Evolutionary conservation across 2,329 filamentous ascomycete species (phyloP), one percentile per base, ranked within the genome.

Genomic region (Hymenoscyphus repandus): DNA sequence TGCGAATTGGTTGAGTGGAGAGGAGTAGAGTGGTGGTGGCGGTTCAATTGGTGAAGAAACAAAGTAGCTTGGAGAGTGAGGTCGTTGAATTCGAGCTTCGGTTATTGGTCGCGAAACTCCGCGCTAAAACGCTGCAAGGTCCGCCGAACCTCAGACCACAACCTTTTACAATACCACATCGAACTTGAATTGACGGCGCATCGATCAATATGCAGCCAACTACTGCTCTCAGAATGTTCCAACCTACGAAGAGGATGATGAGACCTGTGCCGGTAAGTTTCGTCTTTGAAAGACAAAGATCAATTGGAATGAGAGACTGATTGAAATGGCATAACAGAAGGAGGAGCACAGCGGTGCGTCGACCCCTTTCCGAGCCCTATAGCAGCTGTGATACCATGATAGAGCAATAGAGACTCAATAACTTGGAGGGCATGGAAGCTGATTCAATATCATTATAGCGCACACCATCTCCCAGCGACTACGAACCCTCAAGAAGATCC

Each of bases 401-500:
- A 27, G 22, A 27, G 4, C 22, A 27, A 27, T 37, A 9, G 34
- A 37, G 34, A 11, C 11, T 37, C 10, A 18, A 6, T 27, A 11
- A 17, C 31, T 32, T 27, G 30, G 1, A 33, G 31, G 39, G 18
- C 43, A 34, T 13, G 41, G 36, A 42, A 41, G 51, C 62, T 65
- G 51, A 64, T 49, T 32, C 41, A 15, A 15, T 45, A 44, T 50
- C 58, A 60, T 63, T 4, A 27, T 18, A 99, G 93, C 90, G 70
- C 93, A 97, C 77, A 96, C 92, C 66, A 83, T 97, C 73, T 96
- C 92, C 61, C 93, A 97, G 78, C 89, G 92, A 70, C 79, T 99
- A 66, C 88, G 91, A 70, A 86, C 83, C 69, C 79, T 96, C 68
- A 91, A 87, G 80, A 84, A 85, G 74, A 86, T 97, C 68, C 93